A percentile compares a stretch with the other conserved stretches of the same genome.
phyloP scores from a whole-genome alignment of 2,329 filamentous ascomycete species.

The Aphanocladium album region DNA sequence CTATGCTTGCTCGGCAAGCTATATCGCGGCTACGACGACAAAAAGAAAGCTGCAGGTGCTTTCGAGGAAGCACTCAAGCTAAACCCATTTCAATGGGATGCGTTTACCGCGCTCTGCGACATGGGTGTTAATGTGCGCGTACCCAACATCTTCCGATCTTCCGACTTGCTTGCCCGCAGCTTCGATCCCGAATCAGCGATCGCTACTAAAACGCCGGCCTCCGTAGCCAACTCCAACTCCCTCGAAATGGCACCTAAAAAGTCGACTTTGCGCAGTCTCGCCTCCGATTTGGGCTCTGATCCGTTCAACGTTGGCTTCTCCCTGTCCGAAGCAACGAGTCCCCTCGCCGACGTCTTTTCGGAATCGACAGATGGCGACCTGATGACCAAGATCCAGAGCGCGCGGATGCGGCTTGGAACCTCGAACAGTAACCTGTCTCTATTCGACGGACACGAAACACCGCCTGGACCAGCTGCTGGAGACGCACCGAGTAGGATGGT shows the following conservation, averaged over 20 bases:
- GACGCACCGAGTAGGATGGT: conserved; percentile 20
- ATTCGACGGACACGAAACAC: conserved; percentile 61
- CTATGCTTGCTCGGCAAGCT: conserved; percentile 81
- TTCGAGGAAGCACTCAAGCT: conserved; percentile 84
- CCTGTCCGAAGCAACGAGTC: conserved; percentile 37
- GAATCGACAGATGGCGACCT: conserved; percentile 49
- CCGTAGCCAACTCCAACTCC: conserved; percentile 22
- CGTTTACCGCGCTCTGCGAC: conserved; percentile 83
- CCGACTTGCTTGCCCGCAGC: conserved; percentile 45
- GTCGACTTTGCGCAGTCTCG: conserved; percentile 31
- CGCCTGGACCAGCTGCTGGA: conserved; percentile 28
- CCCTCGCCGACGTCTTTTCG: conserved; percentile 34
- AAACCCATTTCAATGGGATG: conserved; percentile 98
- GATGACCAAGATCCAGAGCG: conserved; percentile 50
- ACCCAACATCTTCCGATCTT: conserved; percentile 80
- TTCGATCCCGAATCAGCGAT: conserved; percentile 35
- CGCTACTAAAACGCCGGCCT: conserved; percentile 34
- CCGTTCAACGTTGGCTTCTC: conserved; percentile 47
- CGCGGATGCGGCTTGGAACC: conserved; percentile 41
- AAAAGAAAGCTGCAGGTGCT: conserved; percentile 75
- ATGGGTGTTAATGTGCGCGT: conserved; percentile 77
- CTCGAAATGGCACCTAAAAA: conserved; percentile 40
- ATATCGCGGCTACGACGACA: conserved; percentile 75
- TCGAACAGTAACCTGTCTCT: conserved; percentile 33
- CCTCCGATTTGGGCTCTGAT: conserved; percentile 37